Evolutionary conservation across 306 rosid species (phyloP).

Genomic region (Casuarina cunninghamiana): DNA sequence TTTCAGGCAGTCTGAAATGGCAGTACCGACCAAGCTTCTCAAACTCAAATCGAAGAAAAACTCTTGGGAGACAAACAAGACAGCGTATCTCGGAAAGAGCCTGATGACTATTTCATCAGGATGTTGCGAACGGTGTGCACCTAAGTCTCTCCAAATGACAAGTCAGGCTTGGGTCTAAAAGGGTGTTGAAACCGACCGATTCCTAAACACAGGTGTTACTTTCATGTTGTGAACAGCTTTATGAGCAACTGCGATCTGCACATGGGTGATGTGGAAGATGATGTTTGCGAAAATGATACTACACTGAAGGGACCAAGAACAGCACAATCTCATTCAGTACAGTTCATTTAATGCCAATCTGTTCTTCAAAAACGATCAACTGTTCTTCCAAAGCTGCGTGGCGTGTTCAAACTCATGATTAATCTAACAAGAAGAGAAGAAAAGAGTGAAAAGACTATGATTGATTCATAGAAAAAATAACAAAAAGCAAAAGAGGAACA

Average conservation of each 20-base stretch:
- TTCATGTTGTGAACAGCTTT: background rate
- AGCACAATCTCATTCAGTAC: conserved; percentile 24
- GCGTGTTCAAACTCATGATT: background rate
- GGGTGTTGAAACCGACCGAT: background rate
- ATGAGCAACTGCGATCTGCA: conserved; percentile 13
- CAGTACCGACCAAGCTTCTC: background rate
- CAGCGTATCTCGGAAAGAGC: no score
- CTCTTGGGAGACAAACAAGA: no score
- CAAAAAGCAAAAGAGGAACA: no score
- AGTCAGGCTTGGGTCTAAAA: background rate
- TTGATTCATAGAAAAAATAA: background rate
- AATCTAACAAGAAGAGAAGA: background rate
- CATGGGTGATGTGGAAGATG: conserved; percentile 47
- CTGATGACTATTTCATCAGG: background rate
- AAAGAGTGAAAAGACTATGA: no score
- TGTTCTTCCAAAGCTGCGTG: background rate
- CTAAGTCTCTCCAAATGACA: background rate
- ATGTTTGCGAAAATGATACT: conserved; percentile 1
- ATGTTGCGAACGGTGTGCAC: background rate
- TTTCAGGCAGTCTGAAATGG: background rate
- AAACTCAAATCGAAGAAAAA: no score
- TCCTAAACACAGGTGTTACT: background rate
- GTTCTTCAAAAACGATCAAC: background rate
- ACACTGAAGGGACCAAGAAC: conserved; percentile 12
- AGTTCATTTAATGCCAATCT: conserved; percentile 1